Evolutionary conservation across 1,139 yeast species (phyloP).

Genomic region (Groenewaldozyma auringiensis): DNA sequence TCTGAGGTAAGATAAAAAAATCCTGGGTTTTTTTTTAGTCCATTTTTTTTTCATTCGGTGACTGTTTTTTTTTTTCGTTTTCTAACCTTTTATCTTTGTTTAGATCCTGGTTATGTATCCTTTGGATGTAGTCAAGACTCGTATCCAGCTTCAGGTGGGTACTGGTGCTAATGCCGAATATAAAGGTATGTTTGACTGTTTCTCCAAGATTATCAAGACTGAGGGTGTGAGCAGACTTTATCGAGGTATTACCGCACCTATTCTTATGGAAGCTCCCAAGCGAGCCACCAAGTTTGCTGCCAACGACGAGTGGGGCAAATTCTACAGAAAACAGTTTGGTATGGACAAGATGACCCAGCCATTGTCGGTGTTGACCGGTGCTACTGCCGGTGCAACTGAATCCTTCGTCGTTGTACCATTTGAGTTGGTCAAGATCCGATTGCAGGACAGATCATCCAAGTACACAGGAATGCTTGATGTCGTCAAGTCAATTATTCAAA

Average conservation of each 20-base stretch:
- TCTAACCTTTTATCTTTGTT: neutral
- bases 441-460: constrained; percentile 79
- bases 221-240: constrained; percentile 79
- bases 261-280: constrained; percentile 99
- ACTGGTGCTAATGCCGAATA: constrained; percentile 45
- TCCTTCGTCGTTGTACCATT: constrained; percentile 95
- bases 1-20: constrained; percentile 47
- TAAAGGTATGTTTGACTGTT: constrained; percentile 75
- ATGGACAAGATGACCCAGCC: constrained; percentile 67
- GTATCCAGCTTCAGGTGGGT: constrained; percentile 83
- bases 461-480: constrained; percentile 86
- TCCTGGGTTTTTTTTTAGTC: neutral
- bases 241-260: constrained; percentile 92
- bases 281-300: constrained; percentile 96
- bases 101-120: constrained; percentile 93
- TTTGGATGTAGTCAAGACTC: constrained; percentile 92
- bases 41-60: neutral
- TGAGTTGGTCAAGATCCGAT: constrained; percentile 75
- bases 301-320: constrained; percentile 91
- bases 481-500: constrained; percentile 57
- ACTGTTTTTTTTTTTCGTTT: neutral
- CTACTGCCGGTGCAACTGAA: constrained; percentile 97
- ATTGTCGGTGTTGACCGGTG: constrained; percentile 86
- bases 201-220: constrained; percentile 69
- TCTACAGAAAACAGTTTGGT: constrained; percentile 69